Evolutionary conservation across 2,329 filamentous ascomycete species (phyloP), one percentile per base, ranked within the genome.

Genomic region (Xylaria sp.): DNA sequence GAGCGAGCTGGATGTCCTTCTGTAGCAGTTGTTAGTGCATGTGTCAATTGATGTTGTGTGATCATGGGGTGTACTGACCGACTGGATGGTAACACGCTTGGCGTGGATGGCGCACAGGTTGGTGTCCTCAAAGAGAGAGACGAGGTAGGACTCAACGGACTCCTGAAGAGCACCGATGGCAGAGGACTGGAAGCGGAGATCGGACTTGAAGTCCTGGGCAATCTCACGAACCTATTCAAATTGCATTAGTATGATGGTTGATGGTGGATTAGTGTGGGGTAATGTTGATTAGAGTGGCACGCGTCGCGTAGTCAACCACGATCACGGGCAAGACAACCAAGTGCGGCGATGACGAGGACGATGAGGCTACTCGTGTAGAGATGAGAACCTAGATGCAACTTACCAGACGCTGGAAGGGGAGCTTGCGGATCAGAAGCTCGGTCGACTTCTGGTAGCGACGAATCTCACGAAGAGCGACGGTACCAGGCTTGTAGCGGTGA

Each of bases 31-130:
- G 79, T 84, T 79, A 84, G 81, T 58, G 54, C n/a, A 42, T 66
- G 54, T 65, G 31, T 23, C 15, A 15, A 2, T 20, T 23, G 11
- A 4, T 36, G 4, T n/a, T 36, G 4, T n/a, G 15, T 17, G 40
- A 58, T 9, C 11, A n/a, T 49, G 53, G 23, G 59, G 54, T 33
- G 61, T 70, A 81, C 82, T 76, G 77, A 84, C 81, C 75, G 90
- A 91, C 84, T 95, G 95, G 84, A 98, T 98, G 80, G 95, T 98
- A 80, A 98, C 96, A 86, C 96, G 94, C 90, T 98, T 98, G 85
- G 96, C 95, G 86, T 98, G 96, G 83, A 98, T 97, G 80, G 96
- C 95, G 86, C 95, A 98, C 62, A 97, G 86, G 87, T 98, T 98
- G 85, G 95, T 97, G 82, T 98, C 95, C 85, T 98, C 94, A 78